phyloP scores from a whole-genome alignment of 1,284 basidiomycete species.

The Tilletia caries region DNA sequence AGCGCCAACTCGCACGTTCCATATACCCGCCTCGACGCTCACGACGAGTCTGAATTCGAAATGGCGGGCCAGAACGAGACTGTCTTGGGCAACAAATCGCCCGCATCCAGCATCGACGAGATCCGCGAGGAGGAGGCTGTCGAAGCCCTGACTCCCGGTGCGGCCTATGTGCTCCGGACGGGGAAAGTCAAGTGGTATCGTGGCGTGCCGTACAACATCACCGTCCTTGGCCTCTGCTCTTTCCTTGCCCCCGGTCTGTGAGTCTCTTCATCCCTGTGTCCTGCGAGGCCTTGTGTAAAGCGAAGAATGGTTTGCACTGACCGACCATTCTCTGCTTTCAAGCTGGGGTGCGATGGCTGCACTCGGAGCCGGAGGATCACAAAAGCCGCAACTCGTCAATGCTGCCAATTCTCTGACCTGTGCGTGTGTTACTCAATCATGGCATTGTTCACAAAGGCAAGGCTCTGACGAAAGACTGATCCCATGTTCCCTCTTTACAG shows the following conservation, averaged over 20 bases:
- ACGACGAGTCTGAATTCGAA: too few relatives aligned
- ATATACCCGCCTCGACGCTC: too few relatives aligned
- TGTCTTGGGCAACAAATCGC: not conserved
- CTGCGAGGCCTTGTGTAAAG: too few relatives aligned
- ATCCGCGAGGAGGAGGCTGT: constrained; percentile 1
- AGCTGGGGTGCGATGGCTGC: constrained; percentile 51
- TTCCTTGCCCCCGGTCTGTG: constrained; percentile 36
- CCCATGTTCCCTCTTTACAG: not conserved
- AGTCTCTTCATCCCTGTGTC: not conserved
- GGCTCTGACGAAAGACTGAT: not conserved
- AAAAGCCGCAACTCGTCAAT: constrained; percentile 47
- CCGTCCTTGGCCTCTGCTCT: constrained; percentile 51
- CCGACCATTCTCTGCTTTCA: not conserved
- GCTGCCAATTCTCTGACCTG: constrained; percentile 54
- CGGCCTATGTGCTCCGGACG: not conserved
- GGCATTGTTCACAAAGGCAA: not conserved
- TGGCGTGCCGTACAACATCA: constrained; percentile 40
- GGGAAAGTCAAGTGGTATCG: constrained; percentile 28
- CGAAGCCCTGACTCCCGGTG: not conserved
- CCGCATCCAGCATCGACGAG: not conserved
- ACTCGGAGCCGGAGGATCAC: constrained; percentile 50
- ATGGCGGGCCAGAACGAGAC: not conserved
- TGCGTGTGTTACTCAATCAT: constrained; percentile 40
- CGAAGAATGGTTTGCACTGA: too few relatives aligned
- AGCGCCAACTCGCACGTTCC: too few relatives aligned